Conservation (phyloP, 306 rosid species). For the Prunus campanulata region DNA sequence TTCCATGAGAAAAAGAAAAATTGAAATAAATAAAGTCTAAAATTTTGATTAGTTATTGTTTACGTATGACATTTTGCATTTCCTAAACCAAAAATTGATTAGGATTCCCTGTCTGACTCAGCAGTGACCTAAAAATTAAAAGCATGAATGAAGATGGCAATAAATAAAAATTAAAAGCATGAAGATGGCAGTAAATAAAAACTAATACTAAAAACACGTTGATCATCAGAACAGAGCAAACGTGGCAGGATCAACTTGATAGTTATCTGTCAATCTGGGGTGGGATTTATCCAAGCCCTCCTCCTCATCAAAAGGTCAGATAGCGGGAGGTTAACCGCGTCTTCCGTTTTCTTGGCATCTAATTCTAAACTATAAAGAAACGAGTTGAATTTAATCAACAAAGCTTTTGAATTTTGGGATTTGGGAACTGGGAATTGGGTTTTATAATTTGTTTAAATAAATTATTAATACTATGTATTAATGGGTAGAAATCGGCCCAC, state of each 20-base stretch:
- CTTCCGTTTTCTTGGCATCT: not conserved
- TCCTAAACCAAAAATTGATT: no score
- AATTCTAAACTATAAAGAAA: not conserved
- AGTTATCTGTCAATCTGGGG: constrained; percentile 5
- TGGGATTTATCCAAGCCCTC: not conserved
- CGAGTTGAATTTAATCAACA: not conserved
- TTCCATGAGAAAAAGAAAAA: no score
- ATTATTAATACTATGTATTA: not conserved
- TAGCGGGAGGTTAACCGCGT: not conserved
- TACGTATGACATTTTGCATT: no score
- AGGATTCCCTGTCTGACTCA: no score
- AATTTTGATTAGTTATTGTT: no score
- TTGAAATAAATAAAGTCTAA: no score
- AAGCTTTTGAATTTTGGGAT: not conserved
- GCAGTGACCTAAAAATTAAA: no score
- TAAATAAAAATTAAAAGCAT: no score
- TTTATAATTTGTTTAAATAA: not conserved
- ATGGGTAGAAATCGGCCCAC: not conserved
- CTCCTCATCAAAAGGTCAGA: not conserved
- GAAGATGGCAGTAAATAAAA: no score
- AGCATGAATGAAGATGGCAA: no score
- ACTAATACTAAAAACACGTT: no score
- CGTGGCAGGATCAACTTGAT: constrained; percentile 1
- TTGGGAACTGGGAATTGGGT: constrained; percentile 1
- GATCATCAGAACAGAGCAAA: not conserved